phyloP scores from a whole-genome alignment of 306 rosid genomes.

The Canavalia gladiata region DNA sequence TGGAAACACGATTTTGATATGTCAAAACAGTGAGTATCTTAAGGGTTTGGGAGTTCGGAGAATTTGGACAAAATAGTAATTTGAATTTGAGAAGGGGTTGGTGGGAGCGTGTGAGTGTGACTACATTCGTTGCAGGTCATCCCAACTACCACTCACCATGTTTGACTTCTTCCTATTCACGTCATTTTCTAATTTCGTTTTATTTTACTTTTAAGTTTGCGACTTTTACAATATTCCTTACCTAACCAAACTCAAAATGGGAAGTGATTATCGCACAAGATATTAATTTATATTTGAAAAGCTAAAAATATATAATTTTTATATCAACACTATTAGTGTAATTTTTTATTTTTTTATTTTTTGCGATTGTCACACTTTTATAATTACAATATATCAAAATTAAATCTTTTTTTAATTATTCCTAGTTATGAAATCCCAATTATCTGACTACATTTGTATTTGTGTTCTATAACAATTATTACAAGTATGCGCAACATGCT shows the following conservation, averaged over 20 bases:
- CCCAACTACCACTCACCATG: not conserved
- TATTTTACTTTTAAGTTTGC: slow-evolving; percentile 1
- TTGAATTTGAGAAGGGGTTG: not conserved
- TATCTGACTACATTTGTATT: not conserved
- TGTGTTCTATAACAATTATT: not conserved
- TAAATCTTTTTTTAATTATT: no score
- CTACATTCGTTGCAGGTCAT: not conserved
- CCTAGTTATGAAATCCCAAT: not conserved
- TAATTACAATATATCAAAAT: no score
- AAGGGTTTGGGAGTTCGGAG: not conserved
- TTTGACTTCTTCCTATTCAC: not conserved
- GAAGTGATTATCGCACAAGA: not conserved
- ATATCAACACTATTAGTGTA: not conserved
- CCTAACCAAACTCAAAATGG: not conserved
- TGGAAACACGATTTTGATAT: not conserved
- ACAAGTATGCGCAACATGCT: not conserved
- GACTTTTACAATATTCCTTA: not conserved
- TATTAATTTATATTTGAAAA: not conserved
- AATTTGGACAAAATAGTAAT: not conserved
- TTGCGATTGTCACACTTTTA: no score
- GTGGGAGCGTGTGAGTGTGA: not conserved
- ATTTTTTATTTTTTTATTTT: not conserved
- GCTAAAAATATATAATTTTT: not conserved
- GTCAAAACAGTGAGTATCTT: not conserved
- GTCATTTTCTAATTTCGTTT: not conserved